Evolutionary conservation across 768 basidiomycete genomes (phyloP), one percentile per base, ranked within the genome.

Genomic region (Cytidiella melzeri): DNA sequence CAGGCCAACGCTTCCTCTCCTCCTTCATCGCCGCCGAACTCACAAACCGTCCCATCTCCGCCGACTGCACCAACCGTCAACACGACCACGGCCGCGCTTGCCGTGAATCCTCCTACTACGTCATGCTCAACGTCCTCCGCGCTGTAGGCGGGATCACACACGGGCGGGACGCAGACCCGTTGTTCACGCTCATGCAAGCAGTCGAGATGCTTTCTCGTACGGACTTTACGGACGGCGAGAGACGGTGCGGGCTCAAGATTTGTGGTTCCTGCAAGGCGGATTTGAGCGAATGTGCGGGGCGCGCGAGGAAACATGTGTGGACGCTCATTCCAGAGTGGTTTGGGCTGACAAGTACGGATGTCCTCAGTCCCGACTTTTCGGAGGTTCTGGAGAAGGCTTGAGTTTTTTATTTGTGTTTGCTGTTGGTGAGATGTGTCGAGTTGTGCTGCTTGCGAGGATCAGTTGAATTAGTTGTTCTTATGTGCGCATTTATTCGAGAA

Each of bases 91-190:
- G 61, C 5, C 66, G 59, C 51, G 53, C 58, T n/a, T 89, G 87
- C 64, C 67, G 69, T 50, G 83, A 87, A 45, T 83, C 84, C 12
- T 85, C 84, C 65, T 84, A 87, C 65, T 85, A 81, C 62, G 79
- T 89, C 67, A 78, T 77, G 70, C 75, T 88, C 50, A 87, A 88
- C 62, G 68, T 83, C 25, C 66, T 87, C 37, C 79, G 86, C 48
- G 75, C 80, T 19, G 75, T 88, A 39, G 80, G 83, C 0, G 87
- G 87, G 0, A 81, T 88, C 50, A 77, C 84, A 1, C 73, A 71
- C 47, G 86, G 86, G 41, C 73, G 87, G 21, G 85, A 88, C 57
- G 85, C 81, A 3, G 87, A 89, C 59, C 81, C 84, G 45, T 64
- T 89, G 20, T 85, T 74, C 59, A 84, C 84, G 48, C 74, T 89